These are phyloP conservation scores for Racocetra persica DNA, from an alignment of 371 early-diverging fungal species.

Conservation along the genomic window DNA sequence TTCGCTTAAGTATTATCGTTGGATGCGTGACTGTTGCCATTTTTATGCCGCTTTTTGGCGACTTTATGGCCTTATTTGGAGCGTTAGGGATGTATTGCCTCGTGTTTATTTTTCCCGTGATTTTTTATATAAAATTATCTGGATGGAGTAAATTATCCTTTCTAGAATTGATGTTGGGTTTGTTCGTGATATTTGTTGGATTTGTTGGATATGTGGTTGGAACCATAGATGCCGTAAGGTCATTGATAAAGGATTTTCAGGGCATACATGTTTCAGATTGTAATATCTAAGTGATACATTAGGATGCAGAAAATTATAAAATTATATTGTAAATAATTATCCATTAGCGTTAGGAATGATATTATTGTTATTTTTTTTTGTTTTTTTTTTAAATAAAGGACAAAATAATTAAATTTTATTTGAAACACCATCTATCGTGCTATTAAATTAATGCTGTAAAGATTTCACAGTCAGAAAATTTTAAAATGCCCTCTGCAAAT, in stretches of 20 bases:
- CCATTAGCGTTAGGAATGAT: too few relatives aligned
- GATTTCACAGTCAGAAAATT: too few relatives aligned
- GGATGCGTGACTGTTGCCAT: slow-evolving; percentile 67
- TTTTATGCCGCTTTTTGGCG: slow-evolving; percentile 77
- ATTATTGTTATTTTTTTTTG: too few relatives aligned
- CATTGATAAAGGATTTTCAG: slow-evolving; percentile 25
- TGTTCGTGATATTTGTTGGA: slow-evolving; percentile 67
- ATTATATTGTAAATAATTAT: too few relatives aligned
- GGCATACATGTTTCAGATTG: too few relatives aligned
- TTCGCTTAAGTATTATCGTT: slow-evolving; percentile 64
- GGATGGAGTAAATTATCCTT: slow-evolving; percentile 66
- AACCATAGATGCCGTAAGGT: slow-evolving; percentile 69
- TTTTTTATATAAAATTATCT: slow-evolving; percentile 81
- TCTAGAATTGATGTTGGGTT: slow-evolving; percentile 65
- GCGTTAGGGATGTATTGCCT: slow-evolving; percentile 79
- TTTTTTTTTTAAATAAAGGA: too few relatives aligned
- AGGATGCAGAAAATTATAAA: too few relatives aligned
- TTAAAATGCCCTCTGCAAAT: too few relatives aligned
- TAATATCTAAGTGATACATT: too few relatives aligned
- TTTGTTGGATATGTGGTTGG: slow-evolving; percentile 80
- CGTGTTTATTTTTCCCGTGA: slow-evolving; percentile 84
- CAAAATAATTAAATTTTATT: too few relatives aligned
- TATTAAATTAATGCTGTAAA: too few relatives aligned
- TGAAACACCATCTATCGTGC: too few relatives aligned
- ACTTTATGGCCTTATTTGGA: slow-evolving; percentile 85